phyloP scores from a whole-genome alignment of 2,329 filamentous ascomycete species.

The Fonsecaea pedrosoi region DNA sequence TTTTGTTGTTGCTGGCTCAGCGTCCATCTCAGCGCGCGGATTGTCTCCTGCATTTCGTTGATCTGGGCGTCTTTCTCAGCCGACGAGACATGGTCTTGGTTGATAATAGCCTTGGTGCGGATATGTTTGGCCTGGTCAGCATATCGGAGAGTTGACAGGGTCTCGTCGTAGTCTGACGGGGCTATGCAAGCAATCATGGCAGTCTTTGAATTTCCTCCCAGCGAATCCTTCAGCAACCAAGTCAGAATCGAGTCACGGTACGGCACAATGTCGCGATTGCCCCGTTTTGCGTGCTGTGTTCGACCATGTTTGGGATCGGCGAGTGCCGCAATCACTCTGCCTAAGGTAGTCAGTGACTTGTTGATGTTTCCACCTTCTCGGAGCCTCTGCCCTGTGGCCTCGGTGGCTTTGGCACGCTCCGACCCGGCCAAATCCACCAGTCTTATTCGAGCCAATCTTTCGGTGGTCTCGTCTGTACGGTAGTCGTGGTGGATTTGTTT shows the following conservation, averaged over 20 bases:
- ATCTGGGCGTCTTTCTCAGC: constrained; percentile 96
- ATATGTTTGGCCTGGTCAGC: constrained; percentile 98
- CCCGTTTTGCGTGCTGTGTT: constrained; percentile 58
- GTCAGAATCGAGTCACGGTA: constrained; percentile 87
- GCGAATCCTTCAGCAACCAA: constrained; percentile 91
- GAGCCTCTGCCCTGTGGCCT: constrained; percentile 88
- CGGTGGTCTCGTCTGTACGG: constrained; percentile 96
- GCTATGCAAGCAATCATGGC: constrained; percentile 99
- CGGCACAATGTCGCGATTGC: constrained; percentile 76
- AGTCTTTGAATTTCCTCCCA: constrained; percentile 96
- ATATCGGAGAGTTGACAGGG: constrained; percentile 91
- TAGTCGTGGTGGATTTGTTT: constrained; percentile 99
- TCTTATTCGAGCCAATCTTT: constrained; percentile 89
- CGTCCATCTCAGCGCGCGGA: constrained; percentile 80
- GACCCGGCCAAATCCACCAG: constrained; percentile 94
- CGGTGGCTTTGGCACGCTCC: constrained; percentile 92
- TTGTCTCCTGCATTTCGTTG: constrained; percentile 91
- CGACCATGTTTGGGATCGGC: constrained; percentile 72
- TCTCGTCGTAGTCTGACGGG: constrained; percentile 95
- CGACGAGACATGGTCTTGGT: constrained; percentile 90
- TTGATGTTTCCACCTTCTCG: constrained; percentile 98
- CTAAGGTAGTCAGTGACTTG: constrained; percentile 94
- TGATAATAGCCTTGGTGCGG: constrained; percentile 90
- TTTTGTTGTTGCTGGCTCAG: constrained; percentile 58
- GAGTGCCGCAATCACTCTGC: constrained; percentile 91